Conservation (phyloP, 2,329 filamentous ascomycete genomes). For the Hypoxylon sp. region DNA sequence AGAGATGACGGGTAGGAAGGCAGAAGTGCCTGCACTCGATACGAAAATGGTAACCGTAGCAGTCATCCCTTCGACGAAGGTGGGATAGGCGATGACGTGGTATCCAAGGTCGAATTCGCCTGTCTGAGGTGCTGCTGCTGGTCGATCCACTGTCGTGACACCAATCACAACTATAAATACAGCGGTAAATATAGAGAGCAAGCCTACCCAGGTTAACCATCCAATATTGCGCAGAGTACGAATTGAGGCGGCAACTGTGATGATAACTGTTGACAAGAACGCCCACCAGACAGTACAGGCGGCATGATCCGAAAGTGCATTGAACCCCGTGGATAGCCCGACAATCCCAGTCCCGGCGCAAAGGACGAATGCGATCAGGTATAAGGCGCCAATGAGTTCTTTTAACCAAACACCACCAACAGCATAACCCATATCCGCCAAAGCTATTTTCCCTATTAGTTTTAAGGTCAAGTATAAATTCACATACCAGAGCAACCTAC, state of each 20-base stretch:
- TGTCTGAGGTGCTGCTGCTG: slow-evolving; percentile 72
- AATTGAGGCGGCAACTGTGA: slow-evolving; percentile 62
- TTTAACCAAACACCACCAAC: slow-evolving; percentile 67
- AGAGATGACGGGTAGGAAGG: slow-evolving; percentile 75
- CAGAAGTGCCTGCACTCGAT: slow-evolving; percentile 70
- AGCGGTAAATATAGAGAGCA: slow-evolving; percentile 70
- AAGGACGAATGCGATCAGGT: slow-evolving; percentile 71
- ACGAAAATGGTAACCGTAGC: slow-evolving; percentile 73
- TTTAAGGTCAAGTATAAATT: neutral
- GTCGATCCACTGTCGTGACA: slow-evolving; percentile 70
- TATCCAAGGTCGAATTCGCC: slow-evolving; percentile 74
- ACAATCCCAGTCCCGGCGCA: slow-evolving; percentile 71
- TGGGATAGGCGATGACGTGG: slow-evolving; percentile 68
- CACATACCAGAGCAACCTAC: slow-evolving; percentile 11
- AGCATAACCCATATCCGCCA: slow-evolving; percentile 54
- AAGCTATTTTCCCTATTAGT: slow-evolving; percentile 20
- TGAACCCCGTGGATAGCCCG: slow-evolving; percentile 71
- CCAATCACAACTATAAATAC: slow-evolving; percentile 72
- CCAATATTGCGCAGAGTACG: slow-evolving; percentile 73
- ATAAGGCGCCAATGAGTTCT: slow-evolving; percentile 69
- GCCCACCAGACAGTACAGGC: slow-evolving; percentile 72
- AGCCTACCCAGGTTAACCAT: slow-evolving; percentile 74
- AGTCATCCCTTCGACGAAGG: slow-evolving; percentile 71
- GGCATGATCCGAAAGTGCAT: slow-evolving; percentile 71
- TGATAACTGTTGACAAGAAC: slow-evolving; percentile 65